Evolutionary conservation across 2,329 filamentous ascomycete genomes (phyloP).

Genomic region (Trichoderma atrobrunneum): DNA sequence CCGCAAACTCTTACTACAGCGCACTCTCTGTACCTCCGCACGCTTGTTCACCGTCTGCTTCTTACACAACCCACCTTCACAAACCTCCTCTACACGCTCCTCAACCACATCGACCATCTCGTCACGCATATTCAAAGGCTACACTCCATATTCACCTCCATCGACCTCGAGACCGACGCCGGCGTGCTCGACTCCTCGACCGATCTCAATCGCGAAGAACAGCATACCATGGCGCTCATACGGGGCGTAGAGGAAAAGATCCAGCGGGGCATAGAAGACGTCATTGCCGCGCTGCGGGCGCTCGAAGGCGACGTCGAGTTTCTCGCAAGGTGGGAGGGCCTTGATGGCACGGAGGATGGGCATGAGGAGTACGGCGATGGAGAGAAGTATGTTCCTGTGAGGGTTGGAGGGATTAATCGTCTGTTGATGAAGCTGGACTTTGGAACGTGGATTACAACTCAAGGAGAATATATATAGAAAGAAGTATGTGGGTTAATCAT

Average conservation of each 20-base stretch:
- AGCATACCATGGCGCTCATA: conserved; percentile 63
- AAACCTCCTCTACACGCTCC: conserved; percentile 60
- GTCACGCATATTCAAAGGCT: conserved; percentile 74
- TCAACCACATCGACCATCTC: conserved; percentile 76
- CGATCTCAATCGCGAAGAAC: conserved; percentile 70
- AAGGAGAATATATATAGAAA: conserved; percentile 23
- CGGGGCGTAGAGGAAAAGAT: conserved; percentile 61
- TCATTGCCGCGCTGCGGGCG: conserved; percentile 55
- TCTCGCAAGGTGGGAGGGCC: conserved; percentile 43
- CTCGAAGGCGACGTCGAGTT: conserved; percentile 47
- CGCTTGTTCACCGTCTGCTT: conserved; percentile 64
- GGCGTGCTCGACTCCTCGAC: conserved; percentile 75
- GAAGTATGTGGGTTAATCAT: background rate
- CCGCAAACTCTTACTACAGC: conserved; percentile 80
- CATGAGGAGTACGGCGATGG: conserved; percentile 19
- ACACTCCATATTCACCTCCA: conserved; percentile 70
- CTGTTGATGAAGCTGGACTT: conserved; percentile 89
- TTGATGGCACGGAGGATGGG: background rate
- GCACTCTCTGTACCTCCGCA: conserved; percentile 72
- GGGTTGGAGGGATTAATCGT: conserved; percentile 76
- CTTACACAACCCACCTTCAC: conserved; percentile 64
- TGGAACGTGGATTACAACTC: conserved; percentile 52
- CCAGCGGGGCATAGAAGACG: conserved; percentile 63
- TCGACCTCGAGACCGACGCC: conserved; percentile 79
- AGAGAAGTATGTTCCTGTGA: conserved; percentile 61